Evolutionary conservation across 768 basidiomycete genomes (phyloP).

Genomic region (Pleurotus djamor): DNA sequence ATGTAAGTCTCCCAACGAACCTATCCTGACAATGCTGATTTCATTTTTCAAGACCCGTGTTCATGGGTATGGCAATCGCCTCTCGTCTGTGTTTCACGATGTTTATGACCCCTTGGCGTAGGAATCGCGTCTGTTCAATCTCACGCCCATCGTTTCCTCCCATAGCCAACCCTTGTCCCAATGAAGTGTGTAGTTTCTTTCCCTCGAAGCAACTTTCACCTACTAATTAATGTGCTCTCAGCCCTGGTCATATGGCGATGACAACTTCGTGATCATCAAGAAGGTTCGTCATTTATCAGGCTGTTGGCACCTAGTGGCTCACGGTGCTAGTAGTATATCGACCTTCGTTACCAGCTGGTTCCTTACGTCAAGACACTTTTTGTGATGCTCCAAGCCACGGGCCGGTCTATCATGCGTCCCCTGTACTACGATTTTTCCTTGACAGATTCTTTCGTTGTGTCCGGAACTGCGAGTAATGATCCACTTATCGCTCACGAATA

Average conservation of each 20-base stretch:
- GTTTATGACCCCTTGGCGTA: slow-evolving; percentile 2
- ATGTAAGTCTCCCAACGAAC: slow-evolving; percentile 17
- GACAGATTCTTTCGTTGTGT: slow-evolving; percentile 22
- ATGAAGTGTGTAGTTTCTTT: slow-evolving; percentile 21
- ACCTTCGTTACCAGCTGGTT: slow-evolving; percentile 28
- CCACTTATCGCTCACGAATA: slow-evolving; percentile 26
- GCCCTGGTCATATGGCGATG: slow-evolving; percentile 34
- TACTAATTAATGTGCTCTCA: not conserved
- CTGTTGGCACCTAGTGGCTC: not conserved
- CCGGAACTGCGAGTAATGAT: slow-evolving; percentile 23
- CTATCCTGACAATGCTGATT: not conserved
- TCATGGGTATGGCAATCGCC: slow-evolving; percentile 20
- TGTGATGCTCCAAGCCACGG: slow-evolving; percentile 25
- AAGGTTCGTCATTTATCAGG: slow-evolving; percentile 14
- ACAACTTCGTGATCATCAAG: slow-evolving; percentile 31
- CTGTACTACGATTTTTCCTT: slow-evolving; percentile 30
- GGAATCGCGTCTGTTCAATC: slow-evolving; percentile 25
- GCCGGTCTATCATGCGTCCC: slow-evolving; percentile 27
- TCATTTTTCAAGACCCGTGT: slow-evolving; percentile 20
- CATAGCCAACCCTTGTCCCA: slow-evolving; percentile 29
- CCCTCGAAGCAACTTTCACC: not conserved
- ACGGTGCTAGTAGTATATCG: slow-evolving; percentile 25
- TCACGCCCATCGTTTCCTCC: slow-evolving; percentile 15
- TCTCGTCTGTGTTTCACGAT: not conserved
- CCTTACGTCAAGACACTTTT: slow-evolving; percentile 30